Conservation (phyloP, 345 rosid genomes). For the Jatropha curcas region DNA sequence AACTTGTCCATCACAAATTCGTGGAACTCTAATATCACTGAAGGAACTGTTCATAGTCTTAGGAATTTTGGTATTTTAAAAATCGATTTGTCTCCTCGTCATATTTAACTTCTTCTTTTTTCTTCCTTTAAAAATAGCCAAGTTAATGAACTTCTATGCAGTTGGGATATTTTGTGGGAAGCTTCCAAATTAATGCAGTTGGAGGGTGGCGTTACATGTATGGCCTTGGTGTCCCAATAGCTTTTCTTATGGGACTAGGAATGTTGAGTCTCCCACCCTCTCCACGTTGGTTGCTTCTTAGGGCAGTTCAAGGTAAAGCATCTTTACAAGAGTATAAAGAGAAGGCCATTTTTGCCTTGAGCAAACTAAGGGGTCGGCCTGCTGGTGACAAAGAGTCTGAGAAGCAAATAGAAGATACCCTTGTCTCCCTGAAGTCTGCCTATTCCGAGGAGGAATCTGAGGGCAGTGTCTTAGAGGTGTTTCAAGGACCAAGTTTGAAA, state of each 20-base stretch:
- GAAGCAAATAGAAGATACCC: slow-evolving; percentile 70
- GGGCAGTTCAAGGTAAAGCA: slow-evolving; percentile 83
- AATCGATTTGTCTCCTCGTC: not conserved
- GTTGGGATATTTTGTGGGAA: slow-evolving; percentile 92
- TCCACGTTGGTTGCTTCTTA: slow-evolving; percentile 96
- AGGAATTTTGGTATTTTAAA: slow-evolving; percentile 77
- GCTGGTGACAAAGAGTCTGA: slow-evolving; percentile 67
- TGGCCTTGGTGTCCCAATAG: slow-evolving; percentile 66
- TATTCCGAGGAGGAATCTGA: slow-evolving; percentile 59
- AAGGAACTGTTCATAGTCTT: slow-evolving; percentile 90
- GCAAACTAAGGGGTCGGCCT: slow-evolving; percentile 83
- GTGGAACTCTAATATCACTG: slow-evolving; percentile 89
- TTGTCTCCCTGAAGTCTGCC: slow-evolving; percentile 64
- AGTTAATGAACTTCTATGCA: slow-evolving; percentile 26
- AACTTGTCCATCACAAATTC: slow-evolving; percentile 95
- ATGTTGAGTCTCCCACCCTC: slow-evolving; percentile 94
- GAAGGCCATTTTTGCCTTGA: slow-evolving; percentile 67
- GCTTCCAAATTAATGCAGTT: slow-evolving; percentile 68
- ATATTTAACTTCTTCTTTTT: slow-evolving; percentile 8
- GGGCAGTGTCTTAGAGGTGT: slow-evolving; percentile 76
- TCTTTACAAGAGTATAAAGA: slow-evolving; percentile 70
- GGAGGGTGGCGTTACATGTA: slow-evolving; percentile 99
- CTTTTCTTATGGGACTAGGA: slow-evolving; percentile 82
- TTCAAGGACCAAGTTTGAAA: slow-evolving; percentile 88
- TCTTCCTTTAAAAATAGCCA: slow-evolving; percentile 14